Base-by-base conservation (phyloP, 2,329 filamentous ascomycete species). In the Diaporthe citri region DNA sequence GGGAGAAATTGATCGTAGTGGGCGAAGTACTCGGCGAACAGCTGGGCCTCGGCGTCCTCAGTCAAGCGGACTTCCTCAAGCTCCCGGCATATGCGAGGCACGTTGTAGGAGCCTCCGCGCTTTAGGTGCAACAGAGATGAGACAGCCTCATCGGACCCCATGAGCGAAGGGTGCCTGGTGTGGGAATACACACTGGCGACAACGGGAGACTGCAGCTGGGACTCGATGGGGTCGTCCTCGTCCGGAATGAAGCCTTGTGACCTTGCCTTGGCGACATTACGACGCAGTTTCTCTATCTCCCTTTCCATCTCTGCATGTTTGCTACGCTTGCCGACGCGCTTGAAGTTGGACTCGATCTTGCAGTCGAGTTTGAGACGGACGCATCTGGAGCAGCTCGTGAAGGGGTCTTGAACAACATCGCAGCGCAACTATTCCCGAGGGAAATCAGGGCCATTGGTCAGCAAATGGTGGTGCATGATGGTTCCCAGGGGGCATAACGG, bases 291-390 rank as follows among this genome's bases (percentile, higher is more conserved):
- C 74, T 94, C 93, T 80, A 96, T 94, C 83, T 96, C 93, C 84
- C 92, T 93, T 82, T 95, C 94, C 93, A 96, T 96, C 84, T 96
- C 94, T 80, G 94, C 94, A 83, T 96, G 94, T 82, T 94, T 94
- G 77, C 91, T 94, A 56, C 94, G 90, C 86, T 97, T 97, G 77
- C 94, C 83, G 25, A 96, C 88, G 79, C 94, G 92, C 88, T 95
- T 96, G 85, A 96, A 96, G 83, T 95, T 95, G 80, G 93, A 94
- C 83, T 96, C 94, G 83, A 97, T 96, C 83, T 95, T 94, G 88
- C 94, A 97, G 76, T 93, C 90, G 76, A 96, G 91, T 84, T 93
- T 94, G 81, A 96, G 90, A 80, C 95, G 94, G 82, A 90, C 90
- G 85, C 94, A 97, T 74, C 94, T 90, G 72, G 92, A 92, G 86